phyloP scores from a whole-genome alignment of 2,329 filamentous ascomycete genomes.

The Leptographium procerum region DNA sequence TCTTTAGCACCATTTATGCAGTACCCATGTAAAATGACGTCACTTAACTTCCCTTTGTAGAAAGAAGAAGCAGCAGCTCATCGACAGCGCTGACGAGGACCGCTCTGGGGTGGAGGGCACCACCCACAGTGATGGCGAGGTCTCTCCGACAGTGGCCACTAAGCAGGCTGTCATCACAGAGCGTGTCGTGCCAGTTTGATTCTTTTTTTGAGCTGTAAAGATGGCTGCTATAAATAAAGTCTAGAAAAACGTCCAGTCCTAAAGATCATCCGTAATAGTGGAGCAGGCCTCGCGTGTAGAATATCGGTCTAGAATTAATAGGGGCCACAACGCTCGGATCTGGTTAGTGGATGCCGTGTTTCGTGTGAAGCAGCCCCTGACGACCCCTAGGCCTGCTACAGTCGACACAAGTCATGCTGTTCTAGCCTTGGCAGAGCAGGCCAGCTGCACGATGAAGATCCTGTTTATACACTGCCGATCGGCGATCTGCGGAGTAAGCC shows the following conservation, averaged over 20 bases:
- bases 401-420: neutral
- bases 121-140: neutral
- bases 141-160: neutral
- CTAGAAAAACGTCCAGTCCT: too few relatives aligned
- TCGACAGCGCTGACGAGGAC: neutral
- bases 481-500: neutral
- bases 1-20: neutral
- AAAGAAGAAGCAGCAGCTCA: too few relatives aligned
- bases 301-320: too few relatives aligned
- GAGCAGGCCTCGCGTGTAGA: neutral
- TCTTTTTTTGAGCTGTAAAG: too few relatives aligned
- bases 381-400: neutral
- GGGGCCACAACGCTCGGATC: too few relatives aligned
- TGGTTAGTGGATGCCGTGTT: too few relatives aligned
- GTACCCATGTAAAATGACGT: too few relatives aligned
- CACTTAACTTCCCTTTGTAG: too few relatives aligned
- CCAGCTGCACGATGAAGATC: neutral
- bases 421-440: neutral
- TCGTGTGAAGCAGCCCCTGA: neutral
- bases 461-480: neutral
- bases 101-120: neutral
- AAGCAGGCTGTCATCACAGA: neutral
- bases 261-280: neutral
- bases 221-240: too few relatives aligned
- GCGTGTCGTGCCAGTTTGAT: too few relatives aligned